Evolutionary conservation across 768 basidiomycete genomes (phyloP).

Genomic region (Panellus pusillus): DNA sequence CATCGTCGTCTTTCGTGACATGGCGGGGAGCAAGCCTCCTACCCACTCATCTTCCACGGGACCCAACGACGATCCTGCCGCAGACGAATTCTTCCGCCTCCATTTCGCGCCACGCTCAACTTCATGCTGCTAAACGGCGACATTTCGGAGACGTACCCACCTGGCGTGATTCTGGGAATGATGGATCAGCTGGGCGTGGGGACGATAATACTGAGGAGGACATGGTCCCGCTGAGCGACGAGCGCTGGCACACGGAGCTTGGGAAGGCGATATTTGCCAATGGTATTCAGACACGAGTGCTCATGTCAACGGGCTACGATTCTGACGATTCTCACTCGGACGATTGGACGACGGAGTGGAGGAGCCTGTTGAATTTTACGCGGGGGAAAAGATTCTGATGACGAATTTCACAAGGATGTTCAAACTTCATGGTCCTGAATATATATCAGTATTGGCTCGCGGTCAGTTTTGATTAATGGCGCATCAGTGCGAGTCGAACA

Average conservation of each 20-base stretch:
- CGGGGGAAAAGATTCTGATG: no score
- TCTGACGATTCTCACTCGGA: no score
- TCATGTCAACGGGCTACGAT: no score
- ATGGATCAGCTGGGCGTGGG: constrained; percentile 4
- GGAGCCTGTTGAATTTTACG: no score
- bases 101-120: constrained; percentile 3
- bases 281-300: neutral
- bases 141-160: constrained; percentile 5
- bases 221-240: constrained; percentile 4
- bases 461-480: no score
- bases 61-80: neutral
- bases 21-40: neutral
- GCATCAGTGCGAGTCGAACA: no score
- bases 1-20: neutral
- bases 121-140: constrained; percentile 14
- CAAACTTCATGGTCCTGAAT: no score
- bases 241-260: constrained; percentile 6
- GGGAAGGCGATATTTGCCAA: constrained; percentile 11
- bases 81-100: neutral
- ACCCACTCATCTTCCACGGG: constrained; percentile 3
- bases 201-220: neutral
- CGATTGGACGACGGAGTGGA: no score
- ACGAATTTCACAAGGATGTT: no score
- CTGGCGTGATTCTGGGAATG: neutral
- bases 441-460: no score